Base-by-base conservation (phyloP, 2,329 filamentous ascomycete species). In the Nothopassalora personata region DNA sequence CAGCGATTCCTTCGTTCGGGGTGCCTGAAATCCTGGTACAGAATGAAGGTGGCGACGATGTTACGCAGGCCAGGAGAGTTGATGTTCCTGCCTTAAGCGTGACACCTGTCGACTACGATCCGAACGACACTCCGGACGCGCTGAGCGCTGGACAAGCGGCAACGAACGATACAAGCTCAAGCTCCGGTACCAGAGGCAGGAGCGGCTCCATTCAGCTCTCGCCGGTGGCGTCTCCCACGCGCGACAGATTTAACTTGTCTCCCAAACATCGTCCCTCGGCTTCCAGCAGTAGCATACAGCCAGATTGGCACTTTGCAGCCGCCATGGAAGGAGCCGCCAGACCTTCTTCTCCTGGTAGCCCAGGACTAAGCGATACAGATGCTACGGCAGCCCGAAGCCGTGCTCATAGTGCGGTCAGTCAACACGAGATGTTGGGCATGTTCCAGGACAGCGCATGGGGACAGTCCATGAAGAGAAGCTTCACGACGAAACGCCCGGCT, bases 11-110 rank as follows among this genome's bases (percentile, higher is more conserved):
- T 3, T 85, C 90, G 66, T 86, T 96, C 64, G 87, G 86, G 19
- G 88, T 96, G 28, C 93, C 93, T 0, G 91, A 96, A 70, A 96
- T 97, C 62, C 86, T 90, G 62, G 89, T 97, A 23, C 91, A 97
- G 64, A 88, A 93, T 58, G 87, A 90, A 63, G 83, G 84, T 47
- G 81, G 81, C 56, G 73, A 74, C 19, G 69, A 76, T 54, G 76
- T 65, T 57, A 71, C 67, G 59, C 73, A 74, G 64, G 64, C 69
- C 34, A 69, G 59, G 54, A 66, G 61, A 51, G 54, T 68, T 53
- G 63, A 70, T 53, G 62, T 72, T 30, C 69, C 70, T 23, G 67
- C 66, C 6, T 59, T 72, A 31, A 67, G 68, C 50, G 60, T 72
- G 66, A 64, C 72, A 60, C 65, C 67, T 50, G 62, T 72, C 13